Conservation (phyloP, 2,329 filamentous ascomycete species). For the Calonectria naviculata region DNA sequence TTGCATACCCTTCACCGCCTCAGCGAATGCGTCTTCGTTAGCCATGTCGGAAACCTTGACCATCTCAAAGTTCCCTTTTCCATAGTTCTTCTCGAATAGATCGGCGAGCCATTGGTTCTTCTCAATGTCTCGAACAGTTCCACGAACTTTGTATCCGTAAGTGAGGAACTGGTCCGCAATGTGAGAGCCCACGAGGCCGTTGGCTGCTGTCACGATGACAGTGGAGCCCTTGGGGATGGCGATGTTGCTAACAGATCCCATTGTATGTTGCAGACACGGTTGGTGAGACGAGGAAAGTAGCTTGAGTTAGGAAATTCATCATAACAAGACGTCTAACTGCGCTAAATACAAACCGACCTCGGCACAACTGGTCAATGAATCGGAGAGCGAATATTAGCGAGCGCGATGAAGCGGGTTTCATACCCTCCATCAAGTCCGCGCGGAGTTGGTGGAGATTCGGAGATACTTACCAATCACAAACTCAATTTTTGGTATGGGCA, state of each 20-base stretch:
- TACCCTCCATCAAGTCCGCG: too few species aligned
- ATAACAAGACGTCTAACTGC: too few species aligned
- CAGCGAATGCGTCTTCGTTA: conserved; percentile 36
- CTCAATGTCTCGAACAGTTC: conserved; percentile 50
- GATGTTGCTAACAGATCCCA: conserved; percentile 30
- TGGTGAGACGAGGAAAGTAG: neutral
- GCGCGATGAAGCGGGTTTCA: too few species aligned
- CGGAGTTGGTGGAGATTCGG: too few species aligned
- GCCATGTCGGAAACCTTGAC: conserved; percentile 48
- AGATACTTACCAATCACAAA: too few species aligned
- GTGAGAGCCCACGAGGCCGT: conserved; percentile 54
- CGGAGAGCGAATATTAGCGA: too few species aligned
- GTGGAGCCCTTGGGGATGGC: conserved; percentile 41
- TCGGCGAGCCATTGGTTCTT: conserved; percentile 47
- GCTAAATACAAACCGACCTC: too few species aligned
- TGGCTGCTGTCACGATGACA: conserved; percentile 55
- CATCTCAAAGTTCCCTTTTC: conserved; percentile 47
- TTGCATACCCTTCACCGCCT: conserved; percentile 40
- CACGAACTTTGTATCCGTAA: conserved; percentile 56
- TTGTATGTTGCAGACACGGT: neutral
- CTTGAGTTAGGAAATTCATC: too few species aligned
- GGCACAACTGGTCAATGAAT: too few species aligned
- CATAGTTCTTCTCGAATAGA: conserved; percentile 46
- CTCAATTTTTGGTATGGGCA: too few species aligned
- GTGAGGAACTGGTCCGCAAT: conserved; percentile 51